Evolutionary conservation across 305 asterid genomes (phyloP), one percentile per base, ranked within the genome.

Genomic region (Ilex paraguariensis): DNA sequence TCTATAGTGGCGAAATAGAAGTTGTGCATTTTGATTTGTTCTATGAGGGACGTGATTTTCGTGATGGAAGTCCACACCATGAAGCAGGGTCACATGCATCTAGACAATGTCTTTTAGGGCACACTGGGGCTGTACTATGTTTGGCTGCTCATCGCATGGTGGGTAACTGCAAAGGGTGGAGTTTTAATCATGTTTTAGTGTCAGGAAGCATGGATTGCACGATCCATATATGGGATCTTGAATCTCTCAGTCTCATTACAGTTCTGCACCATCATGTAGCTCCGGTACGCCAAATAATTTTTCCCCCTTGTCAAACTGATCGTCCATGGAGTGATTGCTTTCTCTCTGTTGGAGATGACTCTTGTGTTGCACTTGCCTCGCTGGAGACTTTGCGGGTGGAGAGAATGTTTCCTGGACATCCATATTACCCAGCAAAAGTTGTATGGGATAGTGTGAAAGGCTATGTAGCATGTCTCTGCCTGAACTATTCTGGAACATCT

Each of bases 121-220:
- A 93, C 71, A 79, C 70, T 13, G 96, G 92, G 64, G 95, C 95
- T 72, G 88, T 93, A 46, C 83, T 93, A 61, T 87, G 99, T 79
- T 82, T 93, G 82, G 97, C 99, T 65, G 83, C 96, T 58, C 97
- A 87, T 70, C 78, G 64, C 56, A 84, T 75, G 84, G 82, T 73
- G 77, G 81, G 70, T 70, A 69, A 62, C 68, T 72, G 82, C 58
- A 78, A 64, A 59, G 79, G 72, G 67, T 75, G 81, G 74, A 81
- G 69, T 62, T 77, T 70, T 75, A 80, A 76, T 63, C 88, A 87
- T 73, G 85, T 93, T 56, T 75, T 93, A 79, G 60, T 93, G 70
- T 90, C 99, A 31, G 99, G 99, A 71, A 83, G 97, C 77, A 76
- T 69, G 87, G 99, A 93, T 76, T 87, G 96, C 80, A 90, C 97